Evolutionary conservation across 768 basidiomycete species (phyloP).

Genomic region (Cyclocybe aegerita): DNA sequence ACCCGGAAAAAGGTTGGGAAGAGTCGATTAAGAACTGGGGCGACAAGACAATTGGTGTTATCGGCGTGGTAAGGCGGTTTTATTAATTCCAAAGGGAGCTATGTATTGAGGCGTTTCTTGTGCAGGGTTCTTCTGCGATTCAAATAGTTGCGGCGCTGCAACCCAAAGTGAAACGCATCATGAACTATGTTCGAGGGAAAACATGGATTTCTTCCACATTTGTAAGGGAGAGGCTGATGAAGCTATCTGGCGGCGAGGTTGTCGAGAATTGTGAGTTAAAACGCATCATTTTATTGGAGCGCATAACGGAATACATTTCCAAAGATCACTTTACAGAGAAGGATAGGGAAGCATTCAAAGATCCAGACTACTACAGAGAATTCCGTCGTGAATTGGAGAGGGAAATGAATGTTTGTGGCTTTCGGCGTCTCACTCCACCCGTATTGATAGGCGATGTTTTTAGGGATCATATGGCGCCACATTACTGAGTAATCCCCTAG

Average conservation of each 20-base stretch:
- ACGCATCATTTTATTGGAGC: background rate
- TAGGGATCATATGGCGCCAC: conserved; percentile 36
- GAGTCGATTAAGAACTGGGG: conserved; percentile 48
- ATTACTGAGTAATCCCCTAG: conserved; percentile 36
- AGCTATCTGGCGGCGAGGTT: conserved; percentile 35
- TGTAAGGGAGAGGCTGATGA: conserved; percentile 35
- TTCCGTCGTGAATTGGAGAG: conserved; percentile 50
- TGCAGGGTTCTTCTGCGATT: conserved; percentile 60
- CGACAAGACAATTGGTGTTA: conserved; percentile 53
- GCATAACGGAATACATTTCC: background rate
- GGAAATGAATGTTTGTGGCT: conserved; percentile 42
- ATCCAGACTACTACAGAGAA: conserved; percentile 44
- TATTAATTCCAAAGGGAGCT: background rate
- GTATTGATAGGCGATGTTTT: background rate
- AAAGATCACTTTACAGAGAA: conserved; percentile 50
- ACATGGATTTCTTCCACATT: conserved; percentile 57
- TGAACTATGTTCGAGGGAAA: conserved; percentile 58
- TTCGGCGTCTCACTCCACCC: background rate
- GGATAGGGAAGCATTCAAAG: conserved; percentile 49
- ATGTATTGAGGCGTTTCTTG: background rate
- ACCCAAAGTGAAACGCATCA: conserved; percentile 44
- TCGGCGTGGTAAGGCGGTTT: conserved; percentile 52
- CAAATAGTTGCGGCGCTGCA: conserved; percentile 62
- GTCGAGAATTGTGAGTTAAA: conserved; percentile 41
- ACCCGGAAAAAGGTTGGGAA: conserved; percentile 37